Evolutionary conservation across 768 basidiomycete genomes (phyloP).

Genomic region (Phlebiopsis flavidoalba): DNA sequence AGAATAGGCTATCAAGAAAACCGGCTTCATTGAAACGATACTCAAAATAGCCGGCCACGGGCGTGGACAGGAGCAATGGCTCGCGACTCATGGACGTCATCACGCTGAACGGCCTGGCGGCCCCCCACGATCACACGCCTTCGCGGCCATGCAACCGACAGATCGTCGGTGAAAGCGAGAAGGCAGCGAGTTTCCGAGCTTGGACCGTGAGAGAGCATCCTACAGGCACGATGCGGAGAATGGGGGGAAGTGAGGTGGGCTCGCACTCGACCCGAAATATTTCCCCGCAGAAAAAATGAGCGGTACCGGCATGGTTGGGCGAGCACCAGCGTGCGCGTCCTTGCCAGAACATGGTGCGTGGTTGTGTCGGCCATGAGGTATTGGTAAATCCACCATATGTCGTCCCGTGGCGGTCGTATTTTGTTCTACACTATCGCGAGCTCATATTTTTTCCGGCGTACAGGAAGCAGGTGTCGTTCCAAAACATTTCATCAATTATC

Average conservation of each 20-base stretch:
- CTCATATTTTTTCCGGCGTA: too few relatives aligned
- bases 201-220: not conserved
- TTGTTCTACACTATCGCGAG: too few relatives aligned
- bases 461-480: too few relatives aligned
- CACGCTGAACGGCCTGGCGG: not conserved
- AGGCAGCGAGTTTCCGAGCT: not conserved
- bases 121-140: too few relatives aligned
- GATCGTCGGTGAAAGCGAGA: slow-evolving; percentile 3
- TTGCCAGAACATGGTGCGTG: too few relatives aligned
- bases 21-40: not conserved
- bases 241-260: not conserved
- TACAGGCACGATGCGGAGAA: not conserved
- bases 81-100: not conserved
- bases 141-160: not conserved
- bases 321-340: too few relatives aligned
- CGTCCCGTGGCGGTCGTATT: too few relatives aligned
- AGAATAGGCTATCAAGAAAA: not conserved
- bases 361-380: too few relatives aligned
- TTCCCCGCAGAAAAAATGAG: not conserved
- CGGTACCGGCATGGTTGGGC: too few relatives aligned
- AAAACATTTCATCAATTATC: too few relatives aligned
- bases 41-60: not conserved
- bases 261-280: not conserved
- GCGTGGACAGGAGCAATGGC: not conserved
- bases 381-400: too few relatives aligned